Evolutionary conservation across 345 rosid genomes (phyloP).

Genomic region (Adansonia digitata): DNA sequence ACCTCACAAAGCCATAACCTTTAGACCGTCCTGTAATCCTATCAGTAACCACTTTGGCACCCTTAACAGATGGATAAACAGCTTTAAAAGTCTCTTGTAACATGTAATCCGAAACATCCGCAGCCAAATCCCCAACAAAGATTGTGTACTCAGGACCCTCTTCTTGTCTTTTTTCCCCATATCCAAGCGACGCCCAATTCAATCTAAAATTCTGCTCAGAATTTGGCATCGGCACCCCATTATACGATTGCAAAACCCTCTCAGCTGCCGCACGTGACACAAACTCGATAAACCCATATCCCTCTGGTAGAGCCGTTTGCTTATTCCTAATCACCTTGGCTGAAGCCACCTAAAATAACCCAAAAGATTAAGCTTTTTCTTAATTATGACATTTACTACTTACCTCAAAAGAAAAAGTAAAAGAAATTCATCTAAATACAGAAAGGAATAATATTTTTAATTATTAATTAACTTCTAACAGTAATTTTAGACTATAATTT

Average conservation of each 20-base stretch:
- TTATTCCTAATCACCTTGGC: conserved; percentile 86
- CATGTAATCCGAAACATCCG: conserved; percentile 76
- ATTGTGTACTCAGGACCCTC: conserved; percentile 80
- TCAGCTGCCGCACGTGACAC: conserved; percentile 62
- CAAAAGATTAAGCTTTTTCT: neutral
- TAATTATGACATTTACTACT: neutral
- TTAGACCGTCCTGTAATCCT: conserved; percentile 86
- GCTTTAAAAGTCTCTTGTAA: conserved; percentile 76
- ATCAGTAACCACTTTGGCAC: conserved; percentile 90
- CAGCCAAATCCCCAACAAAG: conserved; percentile 94
- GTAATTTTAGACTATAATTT: too few relatives aligned
- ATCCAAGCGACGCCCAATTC: conserved; percentile 86
- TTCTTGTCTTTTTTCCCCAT: conserved; percentile 85
- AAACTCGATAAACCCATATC: conserved; percentile 92
- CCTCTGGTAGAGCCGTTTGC: conserved; percentile 68
- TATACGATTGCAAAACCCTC: conserved; percentile 65
- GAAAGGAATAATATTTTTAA: neutral
- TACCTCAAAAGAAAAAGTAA: neutral
- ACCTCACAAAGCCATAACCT: conserved; percentile 94
- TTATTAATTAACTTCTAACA: neutral
- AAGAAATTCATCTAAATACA: neutral
- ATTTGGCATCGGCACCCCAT: conserved; percentile 71
- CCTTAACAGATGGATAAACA: conserved; percentile 62
- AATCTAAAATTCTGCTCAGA: conserved; percentile 72
- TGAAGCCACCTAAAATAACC: conserved; percentile 40